A percentile compares a stretch with the other conserved stretches of the same genome.
These are phyloP conservation scores for Dactylorhiza incarnata DNA, from an alignment of 106 monocot genomes.

Conservation along the genomic window DNA sequence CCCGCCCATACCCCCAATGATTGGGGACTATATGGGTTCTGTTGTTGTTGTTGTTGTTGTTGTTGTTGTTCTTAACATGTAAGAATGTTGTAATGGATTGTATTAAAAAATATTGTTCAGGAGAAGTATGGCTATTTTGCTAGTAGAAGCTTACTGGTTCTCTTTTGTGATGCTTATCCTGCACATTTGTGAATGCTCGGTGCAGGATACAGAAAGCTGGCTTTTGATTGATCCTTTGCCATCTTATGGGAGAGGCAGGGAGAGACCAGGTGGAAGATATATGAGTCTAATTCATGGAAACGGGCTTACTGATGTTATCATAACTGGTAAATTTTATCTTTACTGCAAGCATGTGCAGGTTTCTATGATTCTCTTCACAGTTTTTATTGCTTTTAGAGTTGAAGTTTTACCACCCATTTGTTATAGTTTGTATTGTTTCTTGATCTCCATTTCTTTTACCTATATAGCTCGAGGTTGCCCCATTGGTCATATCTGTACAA, in stretches of 20 bases:
- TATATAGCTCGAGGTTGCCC: neutral
- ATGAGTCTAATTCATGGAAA: conserved; percentile 67
- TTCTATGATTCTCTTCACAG: neutral
- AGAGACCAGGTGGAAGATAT: conserved; percentile 74
- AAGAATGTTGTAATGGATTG: neutral
- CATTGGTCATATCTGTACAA: neutral
- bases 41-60: too few species aligned
- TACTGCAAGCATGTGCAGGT: neutral
- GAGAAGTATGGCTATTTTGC: neutral
- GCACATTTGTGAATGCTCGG: neutral
- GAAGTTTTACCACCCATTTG: neutral
- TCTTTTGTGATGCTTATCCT: neutral
- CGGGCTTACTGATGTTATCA: conserved; percentile 64
- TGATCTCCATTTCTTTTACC: neutral
- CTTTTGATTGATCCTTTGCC: conserved; percentile 73
- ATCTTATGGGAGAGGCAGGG: conserved; percentile 79
- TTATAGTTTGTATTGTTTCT: neutral
- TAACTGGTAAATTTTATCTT: conserved; percentile 43
- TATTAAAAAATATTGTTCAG: neutral
- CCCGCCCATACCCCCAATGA: too few species aligned
- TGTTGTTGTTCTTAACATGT: too few species aligned
- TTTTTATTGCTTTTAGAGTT: neutral
- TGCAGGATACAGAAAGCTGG: conserved; percentile 58
- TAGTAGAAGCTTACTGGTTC: neutral
- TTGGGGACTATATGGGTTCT: too few species aligned